Percentiles rank a stretch among this genome's conserved stretches.
These are phyloP conservation scores for Mycosphaerelloides madeirae DNA, from an alignment of 2,329 filamentous ascomycete species.

Conservation along the genomic window DNA sequence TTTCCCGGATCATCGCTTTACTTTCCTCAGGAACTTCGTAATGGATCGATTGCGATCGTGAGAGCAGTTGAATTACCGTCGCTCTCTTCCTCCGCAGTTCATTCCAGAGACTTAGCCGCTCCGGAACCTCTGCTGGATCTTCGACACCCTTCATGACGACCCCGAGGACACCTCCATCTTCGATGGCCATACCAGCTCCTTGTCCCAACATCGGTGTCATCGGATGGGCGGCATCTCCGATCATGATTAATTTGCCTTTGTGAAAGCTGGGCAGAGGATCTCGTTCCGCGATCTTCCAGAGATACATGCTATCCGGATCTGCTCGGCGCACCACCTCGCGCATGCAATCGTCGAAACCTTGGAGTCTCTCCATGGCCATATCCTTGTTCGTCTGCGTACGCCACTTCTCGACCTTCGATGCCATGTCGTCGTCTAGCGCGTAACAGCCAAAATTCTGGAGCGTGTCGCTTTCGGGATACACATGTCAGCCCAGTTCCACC, in stretches of 20 bases:
- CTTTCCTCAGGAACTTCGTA: not conserved
- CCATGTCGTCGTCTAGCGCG: not conserved
- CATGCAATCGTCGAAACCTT: constrained; percentile 4
- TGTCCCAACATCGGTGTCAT: constrained; percentile 4
- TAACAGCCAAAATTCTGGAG: constrained; percentile 9
- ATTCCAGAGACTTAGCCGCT: constrained; percentile 1
- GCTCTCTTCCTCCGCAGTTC: constrained; percentile 1
- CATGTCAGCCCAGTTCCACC: too few species aligned
- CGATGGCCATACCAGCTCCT: not conserved
- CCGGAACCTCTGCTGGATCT: not conserved
- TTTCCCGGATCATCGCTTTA: not conserved
- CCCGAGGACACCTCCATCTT: constrained; percentile 5
- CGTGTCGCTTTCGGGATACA: constrained; percentile 4
- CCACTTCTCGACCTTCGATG: not conserved
- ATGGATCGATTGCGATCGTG: not conserved
- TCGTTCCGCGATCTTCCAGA: constrained; percentile 5
- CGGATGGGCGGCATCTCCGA: constrained; percentile 13
- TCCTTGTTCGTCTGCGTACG: not conserved
- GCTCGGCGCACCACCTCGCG: constrained; percentile 2
- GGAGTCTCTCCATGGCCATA: constrained; percentile 4
- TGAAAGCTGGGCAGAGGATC: not conserved
- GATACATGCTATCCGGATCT: constrained; percentile 5
- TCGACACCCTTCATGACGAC: not conserved
- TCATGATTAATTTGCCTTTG: constrained; percentile 2
- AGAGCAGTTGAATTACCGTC: constrained; percentile 1